Evolutionary conservation across 208 protist genomes (phyloP).

Genomic region (Trichomonas vaginalis): DNA sequence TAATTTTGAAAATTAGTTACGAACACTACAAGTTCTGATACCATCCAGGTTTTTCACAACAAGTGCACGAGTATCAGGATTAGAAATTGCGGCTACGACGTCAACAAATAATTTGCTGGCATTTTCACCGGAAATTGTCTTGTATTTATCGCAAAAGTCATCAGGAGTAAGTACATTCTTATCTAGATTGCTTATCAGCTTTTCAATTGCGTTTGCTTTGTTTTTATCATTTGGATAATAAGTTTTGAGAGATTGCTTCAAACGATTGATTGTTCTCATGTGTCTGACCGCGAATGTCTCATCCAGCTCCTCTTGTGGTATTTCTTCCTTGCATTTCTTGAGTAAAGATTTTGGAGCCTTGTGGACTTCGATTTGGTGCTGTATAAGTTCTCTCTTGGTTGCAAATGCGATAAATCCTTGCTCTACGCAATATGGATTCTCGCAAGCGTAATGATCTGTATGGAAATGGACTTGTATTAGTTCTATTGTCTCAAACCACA

Average conservation of each 20-base stretch:
- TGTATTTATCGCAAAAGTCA: not conserved
- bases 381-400: not conserved
- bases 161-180: not conserved
- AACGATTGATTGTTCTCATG: not conserved
- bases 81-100: not conserved
- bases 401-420: not conserved
- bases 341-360: not conserved
- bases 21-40: not conserved
- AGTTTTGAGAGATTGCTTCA: not conserved
- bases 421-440: not conserved
- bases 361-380: not conserved
- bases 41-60: not conserved
- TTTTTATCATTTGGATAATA: not conserved
- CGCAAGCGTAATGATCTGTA: not conserved
- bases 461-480: not conserved
- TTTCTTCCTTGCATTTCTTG: not conserved
- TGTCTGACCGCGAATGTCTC: not conserved
- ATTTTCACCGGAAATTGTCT: not conserved
- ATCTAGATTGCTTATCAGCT: not conserved
- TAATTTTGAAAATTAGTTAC: not conserved
- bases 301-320: not conserved
- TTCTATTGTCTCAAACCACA: not conserved
- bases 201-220: not conserved
- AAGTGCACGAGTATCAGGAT: not conserved
- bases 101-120: not conserved